Evolutionary conservation across 495 filamentous ascomycete species (phyloP).

Genomic region (Bombardia bombarda): DNA sequence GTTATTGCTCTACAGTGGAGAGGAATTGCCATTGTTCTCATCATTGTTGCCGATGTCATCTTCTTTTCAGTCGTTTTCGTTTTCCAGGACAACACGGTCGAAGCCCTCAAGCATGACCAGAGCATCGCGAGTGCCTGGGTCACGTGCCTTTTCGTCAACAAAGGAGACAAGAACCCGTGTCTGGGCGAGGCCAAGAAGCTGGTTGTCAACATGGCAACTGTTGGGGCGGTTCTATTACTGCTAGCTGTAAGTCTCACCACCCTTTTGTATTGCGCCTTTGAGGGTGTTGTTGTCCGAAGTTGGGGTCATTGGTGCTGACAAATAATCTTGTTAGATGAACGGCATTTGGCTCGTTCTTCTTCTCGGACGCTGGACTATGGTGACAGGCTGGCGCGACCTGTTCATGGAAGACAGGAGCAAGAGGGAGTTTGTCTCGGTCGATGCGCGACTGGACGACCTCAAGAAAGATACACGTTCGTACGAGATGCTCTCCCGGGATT

Average conservation of each 20-base stretch:
- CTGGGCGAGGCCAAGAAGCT: constrained; percentile 45
- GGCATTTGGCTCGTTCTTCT: constrained; percentile 80
- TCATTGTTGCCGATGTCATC: constrained; percentile 83
- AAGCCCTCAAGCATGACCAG: constrained; percentile 45
- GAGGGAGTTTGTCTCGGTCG: constrained; percentile 80
- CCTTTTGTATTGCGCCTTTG: not conserved
- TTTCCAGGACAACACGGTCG: constrained; percentile 64
- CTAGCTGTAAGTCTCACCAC: constrained; percentile 53
- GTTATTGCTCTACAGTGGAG: constrained; percentile 94
- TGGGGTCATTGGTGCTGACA: no score
- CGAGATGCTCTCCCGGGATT: constrained; percentile 67
- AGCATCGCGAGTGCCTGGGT: constrained; percentile 55
- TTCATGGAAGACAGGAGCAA: constrained; percentile 39
- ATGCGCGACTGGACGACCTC: constrained; percentile 56
- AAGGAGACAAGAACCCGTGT: constrained; percentile 60
- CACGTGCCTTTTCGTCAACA: constrained; percentile 52
- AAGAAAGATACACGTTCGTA: constrained; percentile 62
- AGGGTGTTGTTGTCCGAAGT: no score
- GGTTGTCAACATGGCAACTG: constrained; percentile 63
- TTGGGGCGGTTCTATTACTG: constrained; percentile 73
- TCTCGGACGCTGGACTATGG: constrained; percentile 72
- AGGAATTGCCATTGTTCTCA: constrained; percentile 74
- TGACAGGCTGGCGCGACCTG: constrained; percentile 73
- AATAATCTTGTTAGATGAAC: constrained; percentile 46
- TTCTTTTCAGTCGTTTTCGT: constrained; percentile 90